Evolutionary conservation across 495 filamentous ascomycete species (phyloP).

Genomic region (Acidiella bohemica): DNA sequence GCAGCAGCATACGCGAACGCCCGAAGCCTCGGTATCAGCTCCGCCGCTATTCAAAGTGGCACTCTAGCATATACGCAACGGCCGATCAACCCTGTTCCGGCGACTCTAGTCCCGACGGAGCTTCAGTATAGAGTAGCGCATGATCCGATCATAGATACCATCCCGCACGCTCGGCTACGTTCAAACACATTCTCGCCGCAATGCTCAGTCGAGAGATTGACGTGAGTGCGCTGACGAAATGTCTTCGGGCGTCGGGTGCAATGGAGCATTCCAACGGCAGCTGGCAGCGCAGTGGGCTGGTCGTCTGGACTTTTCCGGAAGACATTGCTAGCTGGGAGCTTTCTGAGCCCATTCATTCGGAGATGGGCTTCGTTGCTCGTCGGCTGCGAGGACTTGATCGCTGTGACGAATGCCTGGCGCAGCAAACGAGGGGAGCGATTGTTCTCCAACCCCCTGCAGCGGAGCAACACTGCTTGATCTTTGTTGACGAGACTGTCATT

Average conservation of each 20-base stretch:
- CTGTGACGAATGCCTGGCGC: slow-evolving; percentile 15
- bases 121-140: slow-evolving; percentile 14
- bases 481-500: neutral
- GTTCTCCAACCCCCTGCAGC: slow-evolving; percentile 1
- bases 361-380: slow-evolving; percentile 4
- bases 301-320: slow-evolving; percentile 10
- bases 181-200: slow-evolving; percentile 10
- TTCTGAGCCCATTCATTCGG: slow-evolving; percentile 9
- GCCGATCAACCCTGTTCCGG: slow-evolving; percentile 1
- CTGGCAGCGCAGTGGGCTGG: slow-evolving; percentile 12
- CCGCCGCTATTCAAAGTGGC: neutral
- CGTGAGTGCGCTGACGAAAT: slow-evolving; percentile 2
- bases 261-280: slow-evolving; percentile 5
- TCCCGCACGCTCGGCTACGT: slow-evolving; percentile 14
- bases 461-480: neutral
- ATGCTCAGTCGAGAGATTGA: slow-evolving; percentile 6
- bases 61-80: slow-evolving; percentile 6
- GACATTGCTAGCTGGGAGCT: slow-evolving; percentile 13
- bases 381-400: slow-evolving; percentile 14
- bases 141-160: slow-evolving; percentile 15
- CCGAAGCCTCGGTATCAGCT: slow-evolving; percentile 6
- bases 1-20: slow-evolving; percentile 7
- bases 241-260: slow-evolving; percentile 4
- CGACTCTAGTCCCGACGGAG: slow-evolving; percentile 8
- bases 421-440: slow-evolving; percentile 7